These are phyloP conservation scores for Citrullus mucosospermus DNA, from an alignment of 306 rosid species.

Conservation along the genomic window DNA sequence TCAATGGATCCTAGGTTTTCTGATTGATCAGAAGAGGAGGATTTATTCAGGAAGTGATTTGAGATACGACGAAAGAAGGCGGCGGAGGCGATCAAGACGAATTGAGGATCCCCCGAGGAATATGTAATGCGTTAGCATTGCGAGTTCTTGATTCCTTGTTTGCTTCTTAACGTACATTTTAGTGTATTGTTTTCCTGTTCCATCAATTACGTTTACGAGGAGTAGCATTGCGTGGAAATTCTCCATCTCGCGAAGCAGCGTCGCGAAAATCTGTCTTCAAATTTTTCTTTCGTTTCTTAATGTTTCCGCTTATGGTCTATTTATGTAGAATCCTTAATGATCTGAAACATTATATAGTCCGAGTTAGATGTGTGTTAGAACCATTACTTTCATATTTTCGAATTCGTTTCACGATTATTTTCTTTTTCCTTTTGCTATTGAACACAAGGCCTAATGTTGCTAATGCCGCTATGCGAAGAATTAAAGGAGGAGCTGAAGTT, in stretches of 20 bases:
- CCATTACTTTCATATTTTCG: not conserved
- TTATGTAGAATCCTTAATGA: not conserved
- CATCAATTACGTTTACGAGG: not conserved
- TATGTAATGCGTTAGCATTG: slow-evolving; percentile 70
- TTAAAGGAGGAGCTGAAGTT: slow-evolving; percentile 73
- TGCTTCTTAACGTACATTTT: not conserved
- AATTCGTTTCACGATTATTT: not conserved
- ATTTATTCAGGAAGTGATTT: slow-evolving; percentile 52
- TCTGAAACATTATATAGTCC: not conserved
- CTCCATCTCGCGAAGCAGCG: not conserved
- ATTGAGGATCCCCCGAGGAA: slow-evolving; percentile 74
- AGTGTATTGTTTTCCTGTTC: not conserved
- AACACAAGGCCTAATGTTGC: slow-evolving; percentile 83
- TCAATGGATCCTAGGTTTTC: not conserved
- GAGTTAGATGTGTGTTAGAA: not conserved
- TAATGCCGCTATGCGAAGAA: slow-evolving; percentile 83
- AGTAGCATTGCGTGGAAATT: not conserved
- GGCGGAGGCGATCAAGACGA: slow-evolving; percentile 62
- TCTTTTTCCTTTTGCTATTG: slow-evolving; percentile 26
- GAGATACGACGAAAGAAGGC: slow-evolving; percentile 81
- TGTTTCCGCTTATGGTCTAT: not conserved
- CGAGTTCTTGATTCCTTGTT: slow-evolving; percentile 13
- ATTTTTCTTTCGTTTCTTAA: not conserved
- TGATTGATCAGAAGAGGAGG: slow-evolving; percentile 37
- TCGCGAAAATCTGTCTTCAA: not conserved